Base-by-base conservation (phyloP, 192 early-diverging fungal species). In the Backusella australiensis region DNA sequence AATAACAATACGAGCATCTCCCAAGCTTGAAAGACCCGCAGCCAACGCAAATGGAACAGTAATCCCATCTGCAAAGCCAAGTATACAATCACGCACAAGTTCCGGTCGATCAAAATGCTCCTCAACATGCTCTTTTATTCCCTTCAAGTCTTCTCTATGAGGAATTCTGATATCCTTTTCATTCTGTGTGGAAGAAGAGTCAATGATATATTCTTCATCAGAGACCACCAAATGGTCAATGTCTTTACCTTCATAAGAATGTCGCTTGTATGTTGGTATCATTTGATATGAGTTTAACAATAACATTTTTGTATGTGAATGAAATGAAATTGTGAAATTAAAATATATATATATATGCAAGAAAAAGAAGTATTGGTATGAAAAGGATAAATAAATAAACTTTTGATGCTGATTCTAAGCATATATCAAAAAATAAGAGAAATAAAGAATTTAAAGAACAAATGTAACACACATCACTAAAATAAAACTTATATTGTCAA, bases 1-100 rank as follows among this genome's bases (percentile, higher is more conserved):
- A 19, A 91, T 79, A 0, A 92, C 90, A 71, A 90, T 75, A 7
- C 75, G 69, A 21, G 83, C 77, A 69, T 84, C 80, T n/a, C 86
- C 83, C 19, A 90, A 72, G 17, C 86, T 81, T 3, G 85, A 81
- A 26, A 92, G 77, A 52, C 90, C 90, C 11, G 90, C 90, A 21
- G 90, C 87, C 12, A 92, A 78, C 9, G 89, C 90, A 82, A 92
- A 92, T 6, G 90, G 90, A 1, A 92, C 82, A 1, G 85, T 83
- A 21, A 86, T 63, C 0, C 85, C 85, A 73, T 85, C 85, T 9
- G 81, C 71, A 21, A 85, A 56, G n/a, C 85, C 85, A 19, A 86
- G 41, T 53, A 86, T 79, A 42, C 77, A 79, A 77, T 85, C 85
- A 29, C 80, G 71, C 15, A 86, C 72, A 26, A 83, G 38, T 71